Evolutionary conservation across 768 basidiomycete genomes (phyloP), one percentile per base, ranked within the genome.

Genomic region (Lactifluus echinatus): DNA sequence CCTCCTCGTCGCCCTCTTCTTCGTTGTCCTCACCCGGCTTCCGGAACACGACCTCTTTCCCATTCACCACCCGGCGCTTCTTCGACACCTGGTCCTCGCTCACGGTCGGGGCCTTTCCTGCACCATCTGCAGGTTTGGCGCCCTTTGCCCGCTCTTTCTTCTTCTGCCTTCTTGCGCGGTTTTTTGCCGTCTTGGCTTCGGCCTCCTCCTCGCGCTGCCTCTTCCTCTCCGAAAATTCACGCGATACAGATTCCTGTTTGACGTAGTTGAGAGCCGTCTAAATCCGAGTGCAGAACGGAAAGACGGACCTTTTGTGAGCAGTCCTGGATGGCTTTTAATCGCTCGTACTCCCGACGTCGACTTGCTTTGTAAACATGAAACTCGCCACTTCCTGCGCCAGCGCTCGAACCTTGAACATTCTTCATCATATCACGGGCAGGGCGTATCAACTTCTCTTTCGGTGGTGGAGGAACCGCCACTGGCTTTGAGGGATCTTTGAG

Each of bases 311-410:
- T 86, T 66, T 80, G 78, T 4, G 84, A 69, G 58, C 83, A 75
- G 58, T 97, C 94, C 60, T 94, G 91, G 75, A 99, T 81, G 14
- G 95, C 65, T 74, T 90, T 94, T 56, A 98, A 68, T 56, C 96
- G 76, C 71, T 99, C 96, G 65, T 97, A 98, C 74, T 99, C 96
- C 66, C 95, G 78, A 67, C 95, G 79, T 60, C 96, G 75, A 62
- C 86, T 84, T 17, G 95, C 94, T 68, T 98, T 98, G 75, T 98
- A 99, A 0, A 99, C 96, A 68, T 99, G 96, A 67, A 98, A 97
- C 71, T 95, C 94, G 42, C 95, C 95, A 55, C 89, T 92, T 50
- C 96, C 96, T 17, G 96, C 96, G 44, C 95, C 96, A 7, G 96
- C 93, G 70, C 90, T 92, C 15, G 91, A 94, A 0, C 96, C 96